A percentile compares a stretch with the other conserved stretches of the same genome.
These are phyloP conservation scores for Carex arenaria DNA, from an alignment of 202 grass and related monocot genomes.

Conservation along the genomic window DNA sequence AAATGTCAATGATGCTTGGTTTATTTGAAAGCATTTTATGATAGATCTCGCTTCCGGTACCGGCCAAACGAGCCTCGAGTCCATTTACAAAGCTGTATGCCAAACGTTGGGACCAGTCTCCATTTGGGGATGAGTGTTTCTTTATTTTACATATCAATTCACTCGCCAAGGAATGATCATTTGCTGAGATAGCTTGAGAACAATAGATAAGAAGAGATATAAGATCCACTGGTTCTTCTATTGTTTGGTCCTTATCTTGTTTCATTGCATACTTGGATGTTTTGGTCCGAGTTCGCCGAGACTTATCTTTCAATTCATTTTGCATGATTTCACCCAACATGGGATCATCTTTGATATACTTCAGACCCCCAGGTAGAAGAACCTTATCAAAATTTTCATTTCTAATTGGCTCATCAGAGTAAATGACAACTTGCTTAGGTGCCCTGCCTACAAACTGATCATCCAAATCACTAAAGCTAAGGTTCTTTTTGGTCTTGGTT, in stretches of 20 bases:
- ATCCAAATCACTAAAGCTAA: slow-evolving; percentile 16
- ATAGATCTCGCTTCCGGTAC: slow-evolving; percentile 43
- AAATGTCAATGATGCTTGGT: background rate
- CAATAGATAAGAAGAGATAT: slow-evolving; percentile 50
- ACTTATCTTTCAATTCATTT: slow-evolving; percentile 16
- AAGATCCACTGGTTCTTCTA: slow-evolving; percentile 24
- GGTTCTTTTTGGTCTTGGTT: background rate
- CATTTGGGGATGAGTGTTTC: slow-evolving; percentile 32
- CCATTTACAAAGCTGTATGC: slow-evolving; percentile 46
- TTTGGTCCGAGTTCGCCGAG: background rate
- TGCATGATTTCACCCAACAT: background rate
- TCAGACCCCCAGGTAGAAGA: slow-evolving; percentile 19
- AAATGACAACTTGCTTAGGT: slow-evolving; percentile 25
- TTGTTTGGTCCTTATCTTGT: background rate
- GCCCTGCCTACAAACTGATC: slow-evolving; percentile 30
- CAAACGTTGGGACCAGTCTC: slow-evolving; percentile 60
- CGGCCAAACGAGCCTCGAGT: slow-evolving; percentile 44
- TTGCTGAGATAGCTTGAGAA: slow-evolving; percentile 38
- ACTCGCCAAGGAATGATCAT: slow-evolving; percentile 34
- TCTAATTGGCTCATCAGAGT: slow-evolving; percentile 22
- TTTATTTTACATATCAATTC: slow-evolving; percentile 40
- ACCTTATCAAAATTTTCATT: slow-evolving; percentile 41
- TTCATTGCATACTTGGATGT: background rate
- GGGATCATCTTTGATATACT: background rate
- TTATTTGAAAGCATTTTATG: slow-evolving; percentile 14